Base-by-base conservation (phyloP, 495 filamentous ascomycete genomes). In the Aspergillus saccharolyticus region DNA sequence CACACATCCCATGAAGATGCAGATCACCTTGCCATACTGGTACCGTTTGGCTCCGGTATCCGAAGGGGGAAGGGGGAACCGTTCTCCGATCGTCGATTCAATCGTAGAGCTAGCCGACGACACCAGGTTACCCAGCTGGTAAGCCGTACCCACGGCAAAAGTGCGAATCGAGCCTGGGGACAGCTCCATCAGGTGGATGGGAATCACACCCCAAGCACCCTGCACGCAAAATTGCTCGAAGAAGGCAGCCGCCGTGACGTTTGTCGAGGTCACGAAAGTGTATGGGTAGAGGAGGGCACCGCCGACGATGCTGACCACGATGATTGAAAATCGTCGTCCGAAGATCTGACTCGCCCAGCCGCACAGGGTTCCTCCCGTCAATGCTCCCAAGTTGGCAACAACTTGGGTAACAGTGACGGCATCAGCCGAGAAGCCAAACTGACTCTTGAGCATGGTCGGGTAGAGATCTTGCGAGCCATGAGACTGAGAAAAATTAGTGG, bases 1-100 rank as follows among this genome's bases (percentile, higher is more conserved):
- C n/a, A 96, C 92, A 62, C 89, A 92, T 3, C 83, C 92, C 89
- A 96, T 90, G 69, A 96, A 92, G 63, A 96, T 94, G 57, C 88
- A 90, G 61, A 96, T 92, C 4, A 96, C 91, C 59, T 88, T 88
- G 14, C 92, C 91, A 53, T 96, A 96, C 49, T 90, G 73, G 66
- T 92, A 96, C 24, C 90, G 74, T 5, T 75, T 74, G 44, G 62
- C 18, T 0, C 54, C 63, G 18, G 70, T 70, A 12, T 75, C 65
- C 1, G 78, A 78, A 0, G 79, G 77, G 6, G 85, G 80, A 3
- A 96, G 75, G 0, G 89, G 89, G 71, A 94, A 96, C 4, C 83
- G 78, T 71, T 91, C 80, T 42, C 91, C 90, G 58, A 92, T 87
- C 0, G 85, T 91, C 1, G 88, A 82, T 64, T 96, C 89, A 65